These are phyloP conservation scores for Colletotrichum tanaceti DNA, from an alignment of 2,329 filamentous ascomycete species.

Conservation along the genomic window DNA sequence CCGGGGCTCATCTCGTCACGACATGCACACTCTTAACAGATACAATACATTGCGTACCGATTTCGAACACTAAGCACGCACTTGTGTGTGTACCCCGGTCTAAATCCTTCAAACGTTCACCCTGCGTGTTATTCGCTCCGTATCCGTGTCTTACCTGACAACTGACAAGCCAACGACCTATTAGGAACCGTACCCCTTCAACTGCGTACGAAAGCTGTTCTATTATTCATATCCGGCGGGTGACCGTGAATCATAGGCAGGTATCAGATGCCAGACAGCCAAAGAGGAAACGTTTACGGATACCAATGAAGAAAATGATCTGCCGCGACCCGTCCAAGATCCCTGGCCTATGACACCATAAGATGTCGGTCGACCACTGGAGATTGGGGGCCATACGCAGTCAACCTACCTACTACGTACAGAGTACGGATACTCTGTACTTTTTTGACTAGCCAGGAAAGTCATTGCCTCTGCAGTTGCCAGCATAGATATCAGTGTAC, in stretches of 20 bases:
- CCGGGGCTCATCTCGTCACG: slow-evolving; percentile 8
- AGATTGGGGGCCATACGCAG: slow-evolving; percentile 31
- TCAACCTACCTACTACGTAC: no score
- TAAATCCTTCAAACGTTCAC: background rate
- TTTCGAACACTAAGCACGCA: no score
- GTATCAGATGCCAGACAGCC: slow-evolving; percentile 18
- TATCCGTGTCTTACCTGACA: slow-evolving; percentile 19
- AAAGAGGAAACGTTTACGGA: slow-evolving; percentile 24
- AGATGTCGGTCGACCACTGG: slow-evolving; percentile 1
- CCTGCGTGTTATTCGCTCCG: slow-evolving; percentile 1
- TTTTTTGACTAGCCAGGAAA: slow-evolving; percentile 30
- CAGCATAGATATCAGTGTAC: background rate
- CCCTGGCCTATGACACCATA: slow-evolving; percentile 39
- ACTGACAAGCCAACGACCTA: background rate
- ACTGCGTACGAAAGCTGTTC: background rate
- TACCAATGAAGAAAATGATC: slow-evolving; percentile 33
- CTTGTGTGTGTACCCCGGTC: background rate
- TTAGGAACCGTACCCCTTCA: background rate
- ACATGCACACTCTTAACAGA: slow-evolving; percentile 6
- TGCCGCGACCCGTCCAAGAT: slow-evolving; percentile 28
- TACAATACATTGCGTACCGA: background rate
- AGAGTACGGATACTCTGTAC: no score
- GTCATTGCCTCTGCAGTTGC: background rate
- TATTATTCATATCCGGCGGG: background rate
- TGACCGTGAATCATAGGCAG: slow-evolving; percentile 11